Percentiles rank a stretch among this genome's conserved stretches.
Evolutionary conservation across 2,329 filamentous ascomycete genomes (phyloP).

Genomic region (Bertia moriformis): DNA sequence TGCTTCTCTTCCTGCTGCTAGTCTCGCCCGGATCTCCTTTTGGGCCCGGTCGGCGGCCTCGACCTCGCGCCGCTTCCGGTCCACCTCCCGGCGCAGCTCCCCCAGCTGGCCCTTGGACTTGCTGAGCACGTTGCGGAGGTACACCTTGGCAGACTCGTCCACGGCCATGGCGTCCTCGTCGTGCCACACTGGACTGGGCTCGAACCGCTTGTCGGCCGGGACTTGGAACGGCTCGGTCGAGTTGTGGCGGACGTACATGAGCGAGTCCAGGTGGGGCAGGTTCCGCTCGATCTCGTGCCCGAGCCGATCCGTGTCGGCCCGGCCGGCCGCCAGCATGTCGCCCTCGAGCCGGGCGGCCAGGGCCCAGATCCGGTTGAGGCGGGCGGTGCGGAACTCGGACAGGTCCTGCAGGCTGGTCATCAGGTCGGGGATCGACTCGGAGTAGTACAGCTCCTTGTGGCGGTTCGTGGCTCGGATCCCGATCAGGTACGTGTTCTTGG

Average conservation of each 20-base stretch:
- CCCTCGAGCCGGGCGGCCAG: conserved; percentile 67
- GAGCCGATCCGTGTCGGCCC: conserved; percentile 57
- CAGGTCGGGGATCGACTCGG: conserved; percentile 88
- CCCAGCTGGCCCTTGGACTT: conserved; percentile 79
- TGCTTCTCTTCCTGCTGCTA: conserved; percentile 83
- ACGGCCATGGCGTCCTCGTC: conserved; percentile 78
- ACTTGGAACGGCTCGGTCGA: conserved; percentile 54
- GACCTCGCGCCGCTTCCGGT: conserved; percentile 75
- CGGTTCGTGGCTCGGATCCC: conserved; percentile 94
- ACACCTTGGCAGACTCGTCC: conserved; percentile 77
- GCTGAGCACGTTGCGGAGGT: conserved; percentile 75
- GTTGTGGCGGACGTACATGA: conserved; percentile 97
- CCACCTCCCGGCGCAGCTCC: conserved; percentile 68
- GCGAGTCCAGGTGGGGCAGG: conserved; percentile 74
- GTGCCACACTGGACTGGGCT: conserved; percentile 92
- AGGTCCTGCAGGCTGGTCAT: conserved; percentile 89
- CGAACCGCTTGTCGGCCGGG: conserved; percentile 71
- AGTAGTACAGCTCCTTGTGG: conserved; percentile 92
- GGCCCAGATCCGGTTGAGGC: conserved; percentile 75
- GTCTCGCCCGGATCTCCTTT: conserved; percentile 61
- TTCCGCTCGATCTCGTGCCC: conserved; percentile 75
- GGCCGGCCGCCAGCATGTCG: conserved; percentile 62
- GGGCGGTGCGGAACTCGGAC: conserved; percentile 72
- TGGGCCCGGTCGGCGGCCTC: conserved; percentile 62
- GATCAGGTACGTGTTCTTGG: conserved; percentile 96